Evolutionary conservation across 1,284 basidiomycete species (phyloP).

Genomic region (Athelia sp.): DNA sequence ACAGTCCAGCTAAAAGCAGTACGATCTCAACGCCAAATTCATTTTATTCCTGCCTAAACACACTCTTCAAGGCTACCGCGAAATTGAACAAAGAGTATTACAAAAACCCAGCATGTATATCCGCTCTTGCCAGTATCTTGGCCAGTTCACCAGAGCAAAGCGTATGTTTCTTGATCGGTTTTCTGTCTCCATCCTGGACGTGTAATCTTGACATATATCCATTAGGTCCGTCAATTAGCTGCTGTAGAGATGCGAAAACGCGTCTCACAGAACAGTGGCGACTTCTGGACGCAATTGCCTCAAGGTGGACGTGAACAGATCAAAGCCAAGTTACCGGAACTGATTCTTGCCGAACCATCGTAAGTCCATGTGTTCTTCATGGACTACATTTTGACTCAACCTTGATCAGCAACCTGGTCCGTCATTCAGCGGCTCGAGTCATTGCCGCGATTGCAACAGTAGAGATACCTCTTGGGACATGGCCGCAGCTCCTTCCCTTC

Average conservation of each 20-base stretch:
- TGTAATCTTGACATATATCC: constrained; percentile 8
- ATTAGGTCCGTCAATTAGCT: constrained; percentile 91
- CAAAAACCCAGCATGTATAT: constrained; percentile 87
- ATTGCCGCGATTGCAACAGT: constrained; percentile 91
- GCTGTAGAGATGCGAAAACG: constrained; percentile 98
- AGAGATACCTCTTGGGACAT: constrained; percentile 80
- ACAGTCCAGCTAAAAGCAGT: constrained; percentile 86
- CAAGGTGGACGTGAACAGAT: constrained; percentile 76
- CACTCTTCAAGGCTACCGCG: constrained; percentile 72
- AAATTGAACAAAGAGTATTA: constrained; percentile 89
- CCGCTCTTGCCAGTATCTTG: constrained; percentile 87
- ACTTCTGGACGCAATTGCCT: constrained; percentile 78
- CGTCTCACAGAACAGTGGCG: constrained; percentile 74
- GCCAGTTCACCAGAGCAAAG: constrained; percentile 76
- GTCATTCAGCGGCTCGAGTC: constrained; percentile 87
- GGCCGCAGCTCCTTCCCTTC: constrained; percentile 89
- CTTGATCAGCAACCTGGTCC: constrained; percentile 69
- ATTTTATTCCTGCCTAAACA: constrained; percentile 15
- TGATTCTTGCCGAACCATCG: constrained; percentile 79
- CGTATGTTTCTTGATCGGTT: constrained; percentile 35
- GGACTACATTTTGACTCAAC: constrained; percentile 10
- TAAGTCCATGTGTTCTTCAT: constrained; percentile 33
- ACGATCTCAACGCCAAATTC: constrained; percentile 29
- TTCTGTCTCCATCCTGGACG: constrained; percentile 2
- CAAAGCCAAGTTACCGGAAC: constrained; percentile 80